Percentiles rank a stretch among this genome's conserved stretches.
phyloP scores from a whole-genome alignment of 1,284 basidiomycete species.

The Lignosus rhinocerotis region DNA sequence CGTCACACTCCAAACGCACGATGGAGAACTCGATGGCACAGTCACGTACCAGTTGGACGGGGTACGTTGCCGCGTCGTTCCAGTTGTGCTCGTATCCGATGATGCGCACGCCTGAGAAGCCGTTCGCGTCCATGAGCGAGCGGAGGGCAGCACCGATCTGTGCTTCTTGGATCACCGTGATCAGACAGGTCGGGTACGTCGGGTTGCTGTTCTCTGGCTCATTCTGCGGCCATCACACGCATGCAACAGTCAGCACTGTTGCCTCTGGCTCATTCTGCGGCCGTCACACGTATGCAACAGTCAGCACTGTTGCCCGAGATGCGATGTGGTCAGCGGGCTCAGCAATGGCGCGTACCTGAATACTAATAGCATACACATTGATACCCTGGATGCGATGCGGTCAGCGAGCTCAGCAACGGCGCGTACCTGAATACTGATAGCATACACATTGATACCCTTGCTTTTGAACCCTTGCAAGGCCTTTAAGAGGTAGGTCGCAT shows the following conservation, averaged over 20 bases:
- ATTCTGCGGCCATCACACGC: slow-evolving; percentile 38
- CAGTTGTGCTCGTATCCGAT: slow-evolving; percentile 53
- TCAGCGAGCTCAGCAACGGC: too few species aligned
- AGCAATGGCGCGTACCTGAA: slow-evolving; percentile 38
- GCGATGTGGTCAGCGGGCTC: background rate
- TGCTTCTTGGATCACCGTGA: slow-evolving; percentile 41
- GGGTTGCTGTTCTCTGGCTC: slow-evolving; percentile 48
- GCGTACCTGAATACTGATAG: slow-evolving; percentile 45
- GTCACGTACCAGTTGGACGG: slow-evolving; percentile 42
- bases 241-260: background rate
- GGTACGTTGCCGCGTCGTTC: slow-evolving; percentile 46
- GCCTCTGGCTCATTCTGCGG: slow-evolving; percentile 53
- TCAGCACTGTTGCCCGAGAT: background rate
- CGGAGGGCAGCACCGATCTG: slow-evolving; percentile 42
- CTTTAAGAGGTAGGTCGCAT: slow-evolving; percentile 47
- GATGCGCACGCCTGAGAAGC: slow-evolving; percentile 42
- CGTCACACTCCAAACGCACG: background rate
- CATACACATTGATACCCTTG: slow-evolving; percentile 44
- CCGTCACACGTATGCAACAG: background rate
- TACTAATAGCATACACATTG: slow-evolving; percentile 42
- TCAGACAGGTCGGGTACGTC: slow-evolving; percentile 44
- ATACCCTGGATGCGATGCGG: slow-evolving; percentile 35
- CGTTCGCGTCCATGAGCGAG: slow-evolving; percentile 44
- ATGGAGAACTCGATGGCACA: background rate
- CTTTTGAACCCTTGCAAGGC: slow-evolving; percentile 44